Conservation (phyloP, 805 yeast species). For the Saccharomycopsis vini region DNA sequence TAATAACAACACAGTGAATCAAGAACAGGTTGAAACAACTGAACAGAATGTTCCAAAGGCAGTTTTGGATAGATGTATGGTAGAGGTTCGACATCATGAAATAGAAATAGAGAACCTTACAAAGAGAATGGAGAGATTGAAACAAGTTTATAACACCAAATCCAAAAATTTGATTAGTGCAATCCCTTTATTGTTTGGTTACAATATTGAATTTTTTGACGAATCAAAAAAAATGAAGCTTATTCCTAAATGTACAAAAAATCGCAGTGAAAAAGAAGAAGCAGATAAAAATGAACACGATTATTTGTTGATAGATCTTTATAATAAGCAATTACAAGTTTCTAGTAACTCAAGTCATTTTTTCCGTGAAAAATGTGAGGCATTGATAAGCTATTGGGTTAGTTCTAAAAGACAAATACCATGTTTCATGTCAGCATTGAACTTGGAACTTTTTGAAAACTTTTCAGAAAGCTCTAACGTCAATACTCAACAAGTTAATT, state of each 20-base stretch:
- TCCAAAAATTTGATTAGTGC: conserved; percentile 65
- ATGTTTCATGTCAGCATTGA: conserved; percentile 69
- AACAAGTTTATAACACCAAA: conserved; percentile 51
- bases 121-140: conserved; percentile 44
- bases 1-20: not conserved
- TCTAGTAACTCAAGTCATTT: conserved; percentile 28
- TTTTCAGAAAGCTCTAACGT: not conserved
- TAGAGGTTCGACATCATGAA: conserved; percentile 43
- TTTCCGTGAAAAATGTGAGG: conserved; percentile 27
- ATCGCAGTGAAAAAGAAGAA: too few relatives aligned
- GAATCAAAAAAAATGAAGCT: conserved; percentile 45
- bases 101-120: conserved; percentile 37
- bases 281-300: conserved; percentile 25
- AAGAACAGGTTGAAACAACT: too few relatives aligned
- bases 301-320: conserved; percentile 49
- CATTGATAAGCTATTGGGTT: conserved; percentile 58
- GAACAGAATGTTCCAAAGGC: conserved; percentile 43
- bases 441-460: conserved; percentile 39
- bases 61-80: conserved; percentile 51
- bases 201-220: conserved; percentile 55
- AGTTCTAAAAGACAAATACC: conserved; percentile 61
- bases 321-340: conserved; percentile 46
- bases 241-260: conserved; percentile 40
- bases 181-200: conserved; percentile 63
- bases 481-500: too few relatives aligned